Conservation (phyloP, 108 stramenopile genomes). For the Cyclotella cryptica region DNA sequence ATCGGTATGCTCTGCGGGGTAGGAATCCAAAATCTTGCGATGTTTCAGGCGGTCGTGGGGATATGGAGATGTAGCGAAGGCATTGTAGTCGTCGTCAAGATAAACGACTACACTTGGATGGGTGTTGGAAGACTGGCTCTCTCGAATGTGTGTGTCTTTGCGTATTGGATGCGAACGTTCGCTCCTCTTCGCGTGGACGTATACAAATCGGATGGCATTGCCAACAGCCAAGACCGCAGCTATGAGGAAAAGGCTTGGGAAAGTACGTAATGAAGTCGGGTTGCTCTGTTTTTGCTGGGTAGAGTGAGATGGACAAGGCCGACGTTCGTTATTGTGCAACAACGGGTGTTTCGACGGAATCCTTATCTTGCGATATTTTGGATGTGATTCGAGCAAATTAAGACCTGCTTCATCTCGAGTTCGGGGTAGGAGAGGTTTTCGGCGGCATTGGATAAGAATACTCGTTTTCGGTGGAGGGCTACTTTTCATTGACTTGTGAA, state of each 20-base stretch:
- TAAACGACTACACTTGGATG: background rate
- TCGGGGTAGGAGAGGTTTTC: background rate
- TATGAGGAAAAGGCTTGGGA: background rate
- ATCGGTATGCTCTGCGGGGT: slow-evolving; percentile 43
- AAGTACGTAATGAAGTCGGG: background rate
- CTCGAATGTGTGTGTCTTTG: background rate
- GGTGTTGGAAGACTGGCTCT: background rate
- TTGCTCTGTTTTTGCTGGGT: background rate
- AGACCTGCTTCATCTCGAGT: slow-evolving; percentile 1
- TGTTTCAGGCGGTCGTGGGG: background rate
- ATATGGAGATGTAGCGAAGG: background rate
- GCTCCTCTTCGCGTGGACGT: background rate
- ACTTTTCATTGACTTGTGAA: background rate
- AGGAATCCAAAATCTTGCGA: background rate
- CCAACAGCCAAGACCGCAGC: background rate
- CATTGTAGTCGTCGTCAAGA: slow-evolving; percentile 10
- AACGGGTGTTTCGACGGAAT: background rate
- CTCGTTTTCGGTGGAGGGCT: slow-evolving; percentile 4
- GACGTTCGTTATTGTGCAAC: slow-evolving; percentile 5
- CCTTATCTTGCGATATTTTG: background rate
- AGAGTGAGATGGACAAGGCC: background rate
- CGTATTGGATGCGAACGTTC: background rate
- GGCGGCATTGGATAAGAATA: background rate
- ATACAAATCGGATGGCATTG: background rate
- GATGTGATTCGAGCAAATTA: background rate